Base-by-base conservation (phyloP, 2,329 filamentous ascomycete species). In the Aureobasidium namibiae region DNA sequence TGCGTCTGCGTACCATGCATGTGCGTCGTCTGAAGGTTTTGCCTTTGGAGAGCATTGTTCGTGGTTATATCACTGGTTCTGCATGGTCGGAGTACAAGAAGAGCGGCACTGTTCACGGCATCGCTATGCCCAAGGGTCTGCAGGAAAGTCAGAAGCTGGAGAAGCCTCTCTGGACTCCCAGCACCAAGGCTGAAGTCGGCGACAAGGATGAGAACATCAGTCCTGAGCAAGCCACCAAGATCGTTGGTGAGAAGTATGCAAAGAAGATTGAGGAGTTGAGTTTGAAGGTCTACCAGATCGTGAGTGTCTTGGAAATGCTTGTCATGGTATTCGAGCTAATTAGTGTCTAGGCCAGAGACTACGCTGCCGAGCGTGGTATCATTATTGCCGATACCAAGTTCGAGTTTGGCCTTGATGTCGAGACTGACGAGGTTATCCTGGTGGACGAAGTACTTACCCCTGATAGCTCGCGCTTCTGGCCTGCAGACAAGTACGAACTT, bases 391-490 rank as follows among this genome's bases (percentile, higher is more conserved):
- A 89, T 68, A 89, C 86, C 3, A 89, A 89, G 69, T 88, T 89
- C 69, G 86, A 89, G 74, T 92, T 90, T 68, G 87, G 85, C 1
- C 75, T 89, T 18, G 69, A 73, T 65, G 78, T 82, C 63, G 79
- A 75, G 60, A 84, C 82, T 1, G 80, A 83, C 62, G 82, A 88
- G 67, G 80, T 94, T 8, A 82, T 91, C 36, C 78, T 92, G 54
- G 84, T 91, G 4, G 90, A 95, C 69, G 90, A 95, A 76, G 89
- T 95, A 23, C 76, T 95, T 61, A 95, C 90, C 8, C 90, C 91
- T 2, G 78, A 80, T 63, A 76, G 72, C 65, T 92, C 88, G 53
- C 83, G 92, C 16, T 96, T 96, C 80, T 97, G 92, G 92, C 85
- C 86, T 0, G 83, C 81, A 63, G 84, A 84, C 44, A 79, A 79